These are phyloP conservation scores for Biscutella laevigata DNA, from an alignment of 441 rosid species.

Conservation along the genomic window DNA sequence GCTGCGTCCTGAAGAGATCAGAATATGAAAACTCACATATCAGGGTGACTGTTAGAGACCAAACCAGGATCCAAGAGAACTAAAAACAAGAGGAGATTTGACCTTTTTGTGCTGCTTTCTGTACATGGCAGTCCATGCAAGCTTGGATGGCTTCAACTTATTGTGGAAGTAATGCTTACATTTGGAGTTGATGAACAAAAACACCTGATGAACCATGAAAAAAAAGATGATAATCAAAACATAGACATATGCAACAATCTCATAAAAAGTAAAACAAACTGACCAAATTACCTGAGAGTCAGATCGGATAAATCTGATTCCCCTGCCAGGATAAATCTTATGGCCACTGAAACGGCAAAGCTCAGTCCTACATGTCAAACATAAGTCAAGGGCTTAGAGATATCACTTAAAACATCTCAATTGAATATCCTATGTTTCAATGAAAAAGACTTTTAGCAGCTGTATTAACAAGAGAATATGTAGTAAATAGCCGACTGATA, in stretches of 20 bases:
- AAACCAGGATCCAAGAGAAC: background rate
- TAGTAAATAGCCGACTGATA: too few species aligned
- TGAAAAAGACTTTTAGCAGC: background rate
- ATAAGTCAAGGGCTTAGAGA: background rate
- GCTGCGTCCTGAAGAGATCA: slow-evolving; percentile 51
- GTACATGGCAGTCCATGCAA: slow-evolving; percentile 85
- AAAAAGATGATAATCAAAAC: background rate
- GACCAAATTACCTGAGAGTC: slow-evolving; percentile 60
- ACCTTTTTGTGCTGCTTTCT: slow-evolving; percentile 91
- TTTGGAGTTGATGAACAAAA: slow-evolving; percentile 73
- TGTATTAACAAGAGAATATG: background rate
- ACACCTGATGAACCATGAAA: slow-evolving; percentile 37
- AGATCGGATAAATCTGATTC: slow-evolving; percentile 65
- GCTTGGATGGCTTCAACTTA: slow-evolving; percentile 85
- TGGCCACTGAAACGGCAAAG: slow-evolving; percentile 83
- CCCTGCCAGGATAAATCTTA: slow-evolving; percentile 79
- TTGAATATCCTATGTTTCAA: background rate
- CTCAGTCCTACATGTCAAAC: slow-evolving; percentile 47
- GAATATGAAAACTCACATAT: background rate
- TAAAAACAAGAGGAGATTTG: background rate
- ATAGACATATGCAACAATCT: background rate
- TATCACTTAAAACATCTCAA: background rate
- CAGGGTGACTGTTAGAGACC: too few species aligned
- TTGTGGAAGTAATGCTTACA: slow-evolving; percentile 87
- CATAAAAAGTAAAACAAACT: background rate